Base-by-base conservation (phyloP, 306 rosid genomes). In the Dryas drummondii region DNA sequence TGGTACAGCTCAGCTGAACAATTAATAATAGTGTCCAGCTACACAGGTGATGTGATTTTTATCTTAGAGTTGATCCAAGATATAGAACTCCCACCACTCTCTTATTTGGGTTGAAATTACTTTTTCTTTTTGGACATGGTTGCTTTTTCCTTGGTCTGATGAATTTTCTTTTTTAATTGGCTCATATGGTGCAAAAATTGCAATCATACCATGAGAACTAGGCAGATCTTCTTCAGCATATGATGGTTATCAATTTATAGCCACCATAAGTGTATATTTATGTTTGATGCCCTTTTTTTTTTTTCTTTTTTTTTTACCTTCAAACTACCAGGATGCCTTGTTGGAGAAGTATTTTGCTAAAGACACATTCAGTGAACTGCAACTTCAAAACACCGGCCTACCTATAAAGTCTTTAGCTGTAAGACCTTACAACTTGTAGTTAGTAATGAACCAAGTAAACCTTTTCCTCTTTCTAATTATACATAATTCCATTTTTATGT, bases 361-460 rank as follows among this genome's bases (percentile, higher is more conserved):
- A 16, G 90, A 80, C 44, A 19, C 81, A 51, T 91, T 94, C 84
- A 86, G 94, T 66, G 97, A 89, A 15, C 76, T 73, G 52, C 79
- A 84, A 71, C 78, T 72, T 66, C 86, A 80, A 37, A 74, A 87
- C 73, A 70, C 69, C 4, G 88, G 82, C 19, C 88, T 94, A 53
- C 91, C 97, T 16, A 87, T 80, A 65, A 80, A 49, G 82, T 89
- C 97, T n/a, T 15, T 88, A 27, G 6, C 87, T 71, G 97, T 92
- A 85, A 76, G 92, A 61, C 19, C 19, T 2, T 27, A 1, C n/a
- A 22, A 48, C 8, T 54, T n/a, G 22, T 9, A 57, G 41, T 1
- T 13, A 57, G 1, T 57, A 19, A 57, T 4, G 19, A 1, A 69
- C 60, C 46, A 69, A 26, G 16, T 15, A 27, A 32, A 13, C 50